A percentile compares a stretch with the other conserved stretches of the same genome.
Conservation (phyloP, 1,284 basidiomycete genomes). For the Pisolithus thermaeus region DNA sequence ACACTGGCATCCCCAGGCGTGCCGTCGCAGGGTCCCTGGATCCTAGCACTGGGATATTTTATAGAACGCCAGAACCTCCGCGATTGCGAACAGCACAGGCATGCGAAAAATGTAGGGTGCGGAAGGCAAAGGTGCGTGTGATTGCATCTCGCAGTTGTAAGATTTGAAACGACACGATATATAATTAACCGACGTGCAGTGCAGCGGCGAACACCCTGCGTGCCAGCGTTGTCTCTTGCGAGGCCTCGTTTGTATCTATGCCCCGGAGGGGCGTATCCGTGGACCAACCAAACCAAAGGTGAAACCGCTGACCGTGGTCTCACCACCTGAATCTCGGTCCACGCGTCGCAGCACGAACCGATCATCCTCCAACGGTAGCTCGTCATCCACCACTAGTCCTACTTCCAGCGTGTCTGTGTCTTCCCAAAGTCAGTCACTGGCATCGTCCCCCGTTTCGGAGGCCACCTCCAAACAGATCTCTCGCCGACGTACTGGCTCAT, state of each 20-base stretch:
- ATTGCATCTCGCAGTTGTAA: neutral
- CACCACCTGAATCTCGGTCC: neutral
- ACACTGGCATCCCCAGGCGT: slow-evolving; percentile 21
- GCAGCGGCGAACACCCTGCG: slow-evolving; percentile 52
- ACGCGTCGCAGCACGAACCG: neutral
- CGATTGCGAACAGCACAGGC: slow-evolving; percentile 56
- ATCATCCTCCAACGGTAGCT: neutral
- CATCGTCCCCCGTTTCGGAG: neutral
- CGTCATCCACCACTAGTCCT: neutral
- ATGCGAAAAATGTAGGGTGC: slow-evolving; percentile 55
- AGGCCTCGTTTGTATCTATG: slow-evolving; percentile 50
- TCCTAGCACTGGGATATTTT: slow-evolving; percentile 53
- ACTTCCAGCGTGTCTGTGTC: neutral
- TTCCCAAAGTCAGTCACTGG: neutral
- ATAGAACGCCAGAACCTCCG: slow-evolving; percentile 52
- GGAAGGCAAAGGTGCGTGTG: slow-evolving; percentile 54
- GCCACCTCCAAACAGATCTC: neutral
- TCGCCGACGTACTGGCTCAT: neutral
- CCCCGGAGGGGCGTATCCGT: slow-evolving; percentile 55
- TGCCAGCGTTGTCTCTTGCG: slow-evolving; percentile 49
- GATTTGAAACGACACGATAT: neutral
- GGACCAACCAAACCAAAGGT: slow-evolving; percentile 52
- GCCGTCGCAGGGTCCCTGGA: slow-evolving; percentile 53
- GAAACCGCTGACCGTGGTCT: slow-evolving; percentile 1
- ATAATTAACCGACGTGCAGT: slow-evolving; percentile 31